Evolutionary conservation across 768 basidiomycete species (phyloP).

Genomic region (Suillus variegatus): DNA sequence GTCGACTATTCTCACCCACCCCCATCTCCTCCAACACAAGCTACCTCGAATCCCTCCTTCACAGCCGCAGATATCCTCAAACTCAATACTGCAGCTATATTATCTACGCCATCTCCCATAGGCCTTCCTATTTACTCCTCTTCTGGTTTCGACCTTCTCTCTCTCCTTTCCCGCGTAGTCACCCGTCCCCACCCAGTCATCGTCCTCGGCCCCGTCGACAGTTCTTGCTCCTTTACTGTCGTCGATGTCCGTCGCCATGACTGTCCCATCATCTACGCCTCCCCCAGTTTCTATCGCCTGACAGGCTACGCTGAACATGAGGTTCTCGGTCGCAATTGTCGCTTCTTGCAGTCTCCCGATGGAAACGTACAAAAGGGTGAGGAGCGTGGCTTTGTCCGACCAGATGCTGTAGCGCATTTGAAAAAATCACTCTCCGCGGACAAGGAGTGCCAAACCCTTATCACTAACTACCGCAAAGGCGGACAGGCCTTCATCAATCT

Average conservation of each 20-base stretch:
- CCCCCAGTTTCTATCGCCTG: conserved; percentile 75
- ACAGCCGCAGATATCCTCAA: conserved; percentile 11
- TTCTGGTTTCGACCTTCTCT: conserved; percentile 89
- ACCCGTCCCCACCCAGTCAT: conserved; percentile 74
- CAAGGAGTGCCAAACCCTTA: conserved; percentile 86
- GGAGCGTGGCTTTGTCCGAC: conserved; percentile 60
- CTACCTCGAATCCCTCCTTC: neutral
- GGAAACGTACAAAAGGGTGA: conserved; percentile 54
- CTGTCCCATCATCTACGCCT: conserved; percentile 87
- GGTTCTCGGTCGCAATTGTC: conserved; percentile 88
- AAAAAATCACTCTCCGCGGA: conserved; percentile 64
- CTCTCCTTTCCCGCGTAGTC: conserved; percentile 77
- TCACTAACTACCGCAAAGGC: conserved; percentile 88
- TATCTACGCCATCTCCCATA: conserved; percentile 33
- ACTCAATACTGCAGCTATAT: conserved; percentile 1
- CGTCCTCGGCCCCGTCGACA: conserved; percentile 86
- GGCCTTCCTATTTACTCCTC: conserved; percentile 77
- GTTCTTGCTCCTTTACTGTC: conserved; percentile 90
- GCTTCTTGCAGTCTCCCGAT: conserved; percentile 82
- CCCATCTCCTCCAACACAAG: neutral
- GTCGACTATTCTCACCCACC: conserved; percentile 6
- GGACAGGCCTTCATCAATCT: conserved; percentile 90
- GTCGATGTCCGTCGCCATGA: conserved; percentile 83
- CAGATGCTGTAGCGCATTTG: conserved; percentile 65
- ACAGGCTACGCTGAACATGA: conserved; percentile 77